Evolutionary conservation across 352 stramenopile species (phyloP).

Genomic region (Phytophthora constricta): DNA sequence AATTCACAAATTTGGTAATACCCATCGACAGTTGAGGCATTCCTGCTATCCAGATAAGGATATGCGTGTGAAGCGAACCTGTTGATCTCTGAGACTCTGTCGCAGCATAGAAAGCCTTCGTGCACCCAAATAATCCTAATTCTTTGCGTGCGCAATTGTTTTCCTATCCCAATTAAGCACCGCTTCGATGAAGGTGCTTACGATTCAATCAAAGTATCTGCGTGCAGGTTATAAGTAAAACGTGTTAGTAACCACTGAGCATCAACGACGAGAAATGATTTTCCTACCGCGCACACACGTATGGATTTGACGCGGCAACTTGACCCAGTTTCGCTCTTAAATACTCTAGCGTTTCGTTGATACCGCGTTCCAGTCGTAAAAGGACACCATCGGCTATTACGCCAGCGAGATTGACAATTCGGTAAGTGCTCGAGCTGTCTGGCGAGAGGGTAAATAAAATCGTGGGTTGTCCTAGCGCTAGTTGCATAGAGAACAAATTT

Average conservation of each 20-base stretch:
- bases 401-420: conserved; percentile 9
- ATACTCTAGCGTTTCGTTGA: background rate
- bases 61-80: conserved; percentile 5
- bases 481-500: conserved; percentile 16
- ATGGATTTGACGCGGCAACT: background rate
- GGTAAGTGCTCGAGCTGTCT: background rate
- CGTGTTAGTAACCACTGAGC: background rate
- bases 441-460: conserved; percentile 18
- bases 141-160: background rate
- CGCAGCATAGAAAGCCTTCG: conserved; percentile 3
- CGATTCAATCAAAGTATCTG: conserved; percentile 10
- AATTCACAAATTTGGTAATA: background rate
- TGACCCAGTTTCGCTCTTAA: background rate
- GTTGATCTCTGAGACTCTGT: conserved; percentile 14
- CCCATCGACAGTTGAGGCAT: background rate
- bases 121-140: conserved; percentile 2
- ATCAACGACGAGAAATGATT: background rate
- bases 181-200: background rate
- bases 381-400: background rate
- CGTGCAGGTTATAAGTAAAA: background rate
- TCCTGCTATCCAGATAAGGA: conserved; percentile 9
- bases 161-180: background rate
- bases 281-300: conserved; percentile 6
- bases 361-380: background rate
- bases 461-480: conserved; percentile 8